These are phyloP conservation scores for Cladophialophora exuberans DNA, from an alignment of 2,329 filamentous ascomycete genomes.

Conservation along the genomic window DNA sequence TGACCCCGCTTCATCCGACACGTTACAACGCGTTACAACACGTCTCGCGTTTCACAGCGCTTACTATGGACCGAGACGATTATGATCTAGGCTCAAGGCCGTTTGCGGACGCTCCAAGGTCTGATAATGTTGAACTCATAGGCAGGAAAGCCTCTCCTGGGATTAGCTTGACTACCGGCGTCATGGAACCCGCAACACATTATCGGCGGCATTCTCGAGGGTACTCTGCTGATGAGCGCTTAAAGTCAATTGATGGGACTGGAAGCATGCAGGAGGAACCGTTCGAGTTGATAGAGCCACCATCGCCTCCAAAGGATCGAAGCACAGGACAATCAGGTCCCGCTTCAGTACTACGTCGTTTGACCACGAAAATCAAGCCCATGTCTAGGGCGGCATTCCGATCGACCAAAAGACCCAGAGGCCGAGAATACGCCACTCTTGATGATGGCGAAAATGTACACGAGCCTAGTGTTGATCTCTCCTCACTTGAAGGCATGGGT, in stretches of 20 bases:
- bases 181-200: constrained; percentile 18
- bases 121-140: constrained; percentile 22
- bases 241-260: constrained; percentile 20
- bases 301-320: constrained; percentile 17
- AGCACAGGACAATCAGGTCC: constrained; percentile 18
- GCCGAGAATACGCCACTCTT: constrained; percentile 29
- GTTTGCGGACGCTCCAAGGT: neutral
- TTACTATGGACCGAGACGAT: constrained; percentile 6
- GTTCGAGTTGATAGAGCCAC: constrained; percentile 21
- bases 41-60: neutral
- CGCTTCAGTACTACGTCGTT: constrained; percentile 28
- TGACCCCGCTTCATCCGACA: neutral
- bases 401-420: constrained; percentile 24
- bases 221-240: constrained; percentile 22
- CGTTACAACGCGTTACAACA: neutral
- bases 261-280: constrained; percentile 15
- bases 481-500: constrained; percentile 32
- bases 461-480: constrained; percentile 28
- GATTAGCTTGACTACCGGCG: constrained; percentile 4
- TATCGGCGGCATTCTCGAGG: constrained; percentile 24
- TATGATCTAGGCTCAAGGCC: constrained; percentile 1
- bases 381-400: constrained; percentile 20
- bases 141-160: constrained; percentile 6
- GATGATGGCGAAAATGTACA: constrained; percentile 25
- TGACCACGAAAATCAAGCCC: constrained; percentile 29